Conservation (phyloP, 306 rosid genomes). For the Prunus salicina region DNA sequence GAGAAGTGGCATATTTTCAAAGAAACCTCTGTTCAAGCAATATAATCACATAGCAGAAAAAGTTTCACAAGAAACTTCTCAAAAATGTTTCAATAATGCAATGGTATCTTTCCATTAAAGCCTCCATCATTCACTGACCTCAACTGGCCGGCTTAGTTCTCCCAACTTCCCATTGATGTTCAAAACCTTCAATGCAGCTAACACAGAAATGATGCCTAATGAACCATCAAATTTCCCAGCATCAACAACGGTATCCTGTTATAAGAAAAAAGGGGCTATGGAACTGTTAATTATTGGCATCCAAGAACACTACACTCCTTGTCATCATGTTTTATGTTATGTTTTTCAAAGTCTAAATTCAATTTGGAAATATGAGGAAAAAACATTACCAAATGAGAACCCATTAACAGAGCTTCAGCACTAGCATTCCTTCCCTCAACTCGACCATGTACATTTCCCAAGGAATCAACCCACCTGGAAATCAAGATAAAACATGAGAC, state of each 20-base stretch:
- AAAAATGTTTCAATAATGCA: not conserved
- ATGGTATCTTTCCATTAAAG: not conserved
- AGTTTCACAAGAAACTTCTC: not conserved
- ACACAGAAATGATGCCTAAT: slow-evolving; percentile 76
- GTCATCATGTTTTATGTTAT: not conserved
- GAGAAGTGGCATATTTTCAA: not conserved
- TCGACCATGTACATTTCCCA: slow-evolving; percentile 90
- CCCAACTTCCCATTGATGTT: slow-evolving; percentile 49
- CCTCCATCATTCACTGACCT: slow-evolving; percentile 47
- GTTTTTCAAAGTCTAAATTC: no score
- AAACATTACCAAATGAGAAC: slow-evolving; percentile 79
- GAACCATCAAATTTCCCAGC: slow-evolving; percentile 93
- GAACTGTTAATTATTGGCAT: slow-evolving; percentile 13
- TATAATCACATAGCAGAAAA: not conserved
- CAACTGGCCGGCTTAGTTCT: slow-evolving; percentile 69
- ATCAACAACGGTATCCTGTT: slow-evolving; percentile 88
- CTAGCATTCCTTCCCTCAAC: slow-evolving; percentile 70
- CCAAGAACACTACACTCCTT: not conserved
- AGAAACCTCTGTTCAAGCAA: not conserved
- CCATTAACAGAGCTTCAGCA: slow-evolving; percentile 69
- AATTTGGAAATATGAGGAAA: not conserved
- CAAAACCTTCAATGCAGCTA: slow-evolving; percentile 82
- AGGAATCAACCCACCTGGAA: slow-evolving; percentile 82
- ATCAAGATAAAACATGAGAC: slow-evolving; percentile 38
- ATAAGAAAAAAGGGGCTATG: not conserved